These are phyloP conservation scores for Cordyceps farinosa DNA, from an alignment of 2,329 filamentous ascomycete genomes.

Conservation along the genomic window DNA sequence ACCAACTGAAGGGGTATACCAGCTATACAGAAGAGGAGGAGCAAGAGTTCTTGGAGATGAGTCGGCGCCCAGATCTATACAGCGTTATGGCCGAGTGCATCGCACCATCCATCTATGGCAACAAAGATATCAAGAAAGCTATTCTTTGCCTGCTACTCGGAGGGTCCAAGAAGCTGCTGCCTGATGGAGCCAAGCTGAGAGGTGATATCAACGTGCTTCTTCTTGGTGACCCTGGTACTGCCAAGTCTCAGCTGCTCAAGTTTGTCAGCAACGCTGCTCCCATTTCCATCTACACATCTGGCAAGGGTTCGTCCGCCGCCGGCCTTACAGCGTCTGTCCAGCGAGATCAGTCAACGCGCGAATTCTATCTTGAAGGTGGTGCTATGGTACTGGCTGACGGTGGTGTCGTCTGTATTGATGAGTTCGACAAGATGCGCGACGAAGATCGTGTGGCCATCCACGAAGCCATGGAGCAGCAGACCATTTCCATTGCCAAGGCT, in stretches of 20 bases:
- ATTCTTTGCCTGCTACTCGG: conserved; percentile 92
- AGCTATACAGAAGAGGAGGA: conserved; percentile 93
- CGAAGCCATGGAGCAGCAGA: conserved; percentile 99
- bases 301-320: conserved; percentile 94
- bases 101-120: conserved; percentile 95
- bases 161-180: conserved; percentile 95
- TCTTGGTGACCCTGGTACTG: conserved; percentile 94
- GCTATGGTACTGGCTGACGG: conserved; percentile 98
- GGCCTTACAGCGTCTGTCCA: conserved; percentile 97
- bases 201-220: conserved; percentile 97
- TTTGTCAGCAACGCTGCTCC: conserved; percentile 96
- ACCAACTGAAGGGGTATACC: conserved; percentile 81
- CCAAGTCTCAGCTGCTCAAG: conserved; percentile 94
- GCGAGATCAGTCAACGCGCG: conserved; percentile 82
- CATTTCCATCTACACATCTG: conserved; percentile 97
- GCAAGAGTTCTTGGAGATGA: conserved; percentile 91
- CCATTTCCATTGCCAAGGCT: conserved; percentile 97
- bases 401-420: conserved; percentile 96
- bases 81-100: conserved; percentile 86
- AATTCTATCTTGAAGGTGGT: conserved; percentile 97
- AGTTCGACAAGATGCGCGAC: conserved; percentile 99
- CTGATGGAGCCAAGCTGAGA: conserved; percentile 94
- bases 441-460: conserved; percentile 97
- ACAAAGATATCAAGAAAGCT: conserved; percentile 92
- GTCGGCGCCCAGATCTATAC: conserved; percentile 87